Evolutionary conservation across 148 eudicot genomes (phyloP).

Genomic region (Vaccinium darrowii): DNA sequence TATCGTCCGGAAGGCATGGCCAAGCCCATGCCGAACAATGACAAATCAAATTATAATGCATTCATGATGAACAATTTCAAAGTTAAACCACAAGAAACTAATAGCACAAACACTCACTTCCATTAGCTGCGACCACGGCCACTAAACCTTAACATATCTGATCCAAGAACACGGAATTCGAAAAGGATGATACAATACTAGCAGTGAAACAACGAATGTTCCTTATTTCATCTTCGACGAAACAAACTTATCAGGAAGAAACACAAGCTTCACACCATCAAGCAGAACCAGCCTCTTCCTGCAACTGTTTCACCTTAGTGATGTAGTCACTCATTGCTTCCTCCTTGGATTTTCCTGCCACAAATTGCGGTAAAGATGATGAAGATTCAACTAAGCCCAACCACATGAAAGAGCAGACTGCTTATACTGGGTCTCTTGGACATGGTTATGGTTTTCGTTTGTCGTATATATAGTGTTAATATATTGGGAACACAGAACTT

Average conservation of each 20-base stretch:
- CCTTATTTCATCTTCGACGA: background rate
- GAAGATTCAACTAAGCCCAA: background rate
- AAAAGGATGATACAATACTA: background rate
- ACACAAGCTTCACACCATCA: conserved; percentile 9
- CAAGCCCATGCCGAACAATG: background rate
- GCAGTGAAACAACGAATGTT: background rate
- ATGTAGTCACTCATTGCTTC: conserved; percentile 81
- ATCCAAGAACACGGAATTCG: background rate
- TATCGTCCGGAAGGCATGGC: background rate
- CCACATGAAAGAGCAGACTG: background rate
- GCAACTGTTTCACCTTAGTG: conserved; percentile 94
- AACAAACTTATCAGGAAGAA: background rate
- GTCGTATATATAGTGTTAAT: no score
- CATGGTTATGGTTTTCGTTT: background rate
- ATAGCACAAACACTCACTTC: background rate
- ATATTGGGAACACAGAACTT: background rate
- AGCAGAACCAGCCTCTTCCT: conserved; percentile 63
- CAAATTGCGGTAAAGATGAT: background rate
- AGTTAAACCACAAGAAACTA: background rate
- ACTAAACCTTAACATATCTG: background rate
- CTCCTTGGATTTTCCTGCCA: conserved; percentile 76
- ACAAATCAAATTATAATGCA: background rate
- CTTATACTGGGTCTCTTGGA: background rate
- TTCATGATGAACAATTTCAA: background rate
- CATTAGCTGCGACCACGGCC: background rate